Base-by-base conservation (phyloP, 1,284 basidiomycete genomes). In the Trichosporon faecale region DNA sequence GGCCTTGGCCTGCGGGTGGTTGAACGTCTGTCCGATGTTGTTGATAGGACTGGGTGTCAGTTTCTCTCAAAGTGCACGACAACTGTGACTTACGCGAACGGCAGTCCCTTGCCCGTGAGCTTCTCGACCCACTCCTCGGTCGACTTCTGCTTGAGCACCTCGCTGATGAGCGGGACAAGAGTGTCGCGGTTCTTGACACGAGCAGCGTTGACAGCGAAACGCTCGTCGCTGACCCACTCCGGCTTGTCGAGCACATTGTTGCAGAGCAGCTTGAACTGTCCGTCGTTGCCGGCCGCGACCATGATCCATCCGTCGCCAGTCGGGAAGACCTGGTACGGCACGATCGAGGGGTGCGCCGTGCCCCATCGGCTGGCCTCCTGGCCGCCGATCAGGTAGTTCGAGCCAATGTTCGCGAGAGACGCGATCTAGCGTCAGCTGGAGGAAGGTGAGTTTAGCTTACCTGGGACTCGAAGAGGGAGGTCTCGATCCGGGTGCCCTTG, bases 241-340 rank as follows among this genome's bases (percentile, higher is more conserved):
- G 75, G 74, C 35, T 73, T 70, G 63, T 79, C 72, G 60, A 85
- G 76, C 0, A 84, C 75, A 0, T 69, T 68, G 5, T 76, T 71
- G 75, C 82, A 76, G 29, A 80, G 77, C 65, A 81, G 73, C 16
- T 65, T 52, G 70, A 78, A 97, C 89, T 96, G 94, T 74, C 88
- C 90, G 78, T 96, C 90, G 83, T 96, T 97, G 0, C 94, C 95
- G 1, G 93, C 94, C 60, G 94, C 94, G 68, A 98, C 89, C 94
- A 97, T 96, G 71, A 97, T 84, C 79, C 89, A 94, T n/a, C 92
- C 91, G 79, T 94, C 90, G 78, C 89, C 88, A 79, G 94, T 95
- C 0, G 91, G 88, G 80, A 98, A 95, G 7, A 92, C 93, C 82
- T 95, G 91, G 83, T 95, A 96, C 0, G 94, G 94, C 1, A 94